These are phyloP conservation scores for Botrytis aclada DNA, from an alignment of 2,329 filamentous ascomycete species.

Conservation along the genomic window DNA sequence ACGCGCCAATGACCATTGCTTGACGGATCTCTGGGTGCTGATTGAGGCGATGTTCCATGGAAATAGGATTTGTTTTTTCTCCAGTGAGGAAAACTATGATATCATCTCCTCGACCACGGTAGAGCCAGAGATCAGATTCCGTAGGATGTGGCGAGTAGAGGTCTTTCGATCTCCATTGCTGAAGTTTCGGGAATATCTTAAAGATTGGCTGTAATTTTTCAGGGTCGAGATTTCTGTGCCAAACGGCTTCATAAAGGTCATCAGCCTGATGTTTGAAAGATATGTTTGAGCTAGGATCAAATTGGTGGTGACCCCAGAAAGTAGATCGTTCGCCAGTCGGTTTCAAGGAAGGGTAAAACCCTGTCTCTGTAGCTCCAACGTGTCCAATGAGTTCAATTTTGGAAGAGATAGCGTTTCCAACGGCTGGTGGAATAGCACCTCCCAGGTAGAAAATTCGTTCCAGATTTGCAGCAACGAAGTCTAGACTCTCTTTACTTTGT, in stretches of 20 bases:
- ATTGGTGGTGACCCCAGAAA: conserved; percentile 6
- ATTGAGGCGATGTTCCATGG: conserved; percentile 40
- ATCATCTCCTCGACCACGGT: conserved; percentile 42
- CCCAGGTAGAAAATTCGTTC: background rate
- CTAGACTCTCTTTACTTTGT: background rate
- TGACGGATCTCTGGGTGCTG: conserved; percentile 37
- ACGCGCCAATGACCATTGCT: conserved; percentile 39
- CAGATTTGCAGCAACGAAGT: conserved; percentile 4
- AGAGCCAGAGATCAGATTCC: conserved; percentile 39
- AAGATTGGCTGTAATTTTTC: conserved; percentile 6
- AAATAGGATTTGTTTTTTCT: conserved; percentile 44
- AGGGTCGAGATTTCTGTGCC: background rate
- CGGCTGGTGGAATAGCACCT: conserved; percentile 8
- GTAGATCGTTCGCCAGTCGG: background rate
- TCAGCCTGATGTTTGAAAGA: conserved; percentile 8
- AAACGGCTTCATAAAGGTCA: conserved; percentile 10
- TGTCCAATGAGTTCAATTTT: background rate
- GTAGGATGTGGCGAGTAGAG: conserved; percentile 40
- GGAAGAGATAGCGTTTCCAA: conserved; percentile 11
- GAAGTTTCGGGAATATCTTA: conserved; percentile 2
- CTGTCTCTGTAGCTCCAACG: conserved; percentile 7
- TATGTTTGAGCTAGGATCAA: background rate
- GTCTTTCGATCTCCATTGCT: conserved; percentile 1
- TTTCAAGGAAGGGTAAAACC: conserved; percentile 10
- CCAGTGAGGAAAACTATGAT: conserved; percentile 44